A percentile compares a stretch with the other conserved stretches of the same genome.
These are phyloP conservation scores for Mycena rebaudengoi DNA, from an alignment of 768 basidiomycete genomes.

Conservation along the genomic window DNA sequence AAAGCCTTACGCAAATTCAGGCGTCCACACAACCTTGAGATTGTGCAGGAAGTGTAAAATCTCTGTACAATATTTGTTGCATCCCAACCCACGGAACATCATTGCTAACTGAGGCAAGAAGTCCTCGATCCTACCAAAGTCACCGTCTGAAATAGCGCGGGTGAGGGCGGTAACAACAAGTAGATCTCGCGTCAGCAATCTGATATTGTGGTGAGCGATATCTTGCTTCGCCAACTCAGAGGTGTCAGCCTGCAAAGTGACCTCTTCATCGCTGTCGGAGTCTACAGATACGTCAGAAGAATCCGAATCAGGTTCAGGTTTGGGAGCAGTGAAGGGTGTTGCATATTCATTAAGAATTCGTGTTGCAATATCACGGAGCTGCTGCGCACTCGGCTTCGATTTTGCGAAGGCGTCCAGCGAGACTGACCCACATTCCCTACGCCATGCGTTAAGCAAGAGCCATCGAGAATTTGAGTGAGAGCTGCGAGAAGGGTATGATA, in stretches of 20 bases:
- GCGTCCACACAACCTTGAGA: conserved; percentile 42
- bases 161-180: conserved; percentile 22
- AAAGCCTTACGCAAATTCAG: conserved; percentile 28
- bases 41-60: background rate
- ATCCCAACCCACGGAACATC: too few relatives aligned
- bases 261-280: background rate
- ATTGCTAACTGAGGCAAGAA: too few relatives aligned
- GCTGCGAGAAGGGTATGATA: conserved; percentile 30
- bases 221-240: too few relatives aligned
- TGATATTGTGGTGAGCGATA: conserved; percentile 19
- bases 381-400: conserved; percentile 29
- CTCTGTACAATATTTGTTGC: too few relatives aligned
- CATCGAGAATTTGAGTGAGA: conserved; percentile 25
- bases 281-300: background rate
- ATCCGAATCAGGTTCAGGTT: background rate
- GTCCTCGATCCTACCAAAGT: too few relatives aligned
- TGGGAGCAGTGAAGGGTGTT: too few relatives aligned
- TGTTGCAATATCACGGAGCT: background rate
- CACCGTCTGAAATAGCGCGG: conserved; percentile 16
- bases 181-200: conserved; percentile 23
- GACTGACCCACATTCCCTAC: conserved; percentile 11
- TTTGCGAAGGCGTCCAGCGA: conserved; percentile 16
- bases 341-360: background rate
- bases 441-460: conserved; percentile 31
- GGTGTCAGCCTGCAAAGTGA: too few relatives aligned